phyloP scores from a whole-genome alignment of 352 stramenopile genomes.

The Aphanomyces astaci region DNA sequence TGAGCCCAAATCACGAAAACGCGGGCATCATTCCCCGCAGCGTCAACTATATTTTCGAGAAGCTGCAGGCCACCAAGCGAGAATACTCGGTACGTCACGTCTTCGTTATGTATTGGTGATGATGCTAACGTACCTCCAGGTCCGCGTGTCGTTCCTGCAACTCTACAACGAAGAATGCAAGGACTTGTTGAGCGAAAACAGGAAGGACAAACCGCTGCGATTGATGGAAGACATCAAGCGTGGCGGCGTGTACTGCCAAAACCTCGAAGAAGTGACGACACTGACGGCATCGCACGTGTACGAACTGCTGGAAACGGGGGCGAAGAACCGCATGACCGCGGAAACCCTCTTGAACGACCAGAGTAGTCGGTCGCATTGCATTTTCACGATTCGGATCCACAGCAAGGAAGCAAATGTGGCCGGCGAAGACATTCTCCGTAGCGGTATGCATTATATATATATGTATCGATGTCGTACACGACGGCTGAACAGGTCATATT shows the following conservation, averaged over 20 bases:
- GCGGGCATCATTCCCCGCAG: conserved; percentile 93
- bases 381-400: conserved; percentile 97
- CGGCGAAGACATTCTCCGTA: conserved; percentile 82
- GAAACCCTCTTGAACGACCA: conserved; percentile 95
- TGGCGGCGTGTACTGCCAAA: conserved; percentile 83
- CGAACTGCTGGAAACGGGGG: conserved; percentile 79
- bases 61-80: conserved; percentile 81
- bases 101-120: too few species aligned
- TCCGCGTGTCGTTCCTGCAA: conserved; percentile 96
- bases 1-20: conserved; percentile 77
- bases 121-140: too few species aligned
- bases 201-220: conserved; percentile 49
- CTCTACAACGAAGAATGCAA: conserved; percentile 99
- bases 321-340: conserved; percentile 88
- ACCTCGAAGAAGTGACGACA: conserved; percentile 83
- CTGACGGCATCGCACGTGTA: conserved; percentile 76
- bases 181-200: conserved; percentile 85
- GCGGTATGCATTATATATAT: too few species aligned
- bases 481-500: too few species aligned
- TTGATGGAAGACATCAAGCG: conserved; percentile 85
- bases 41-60: conserved; percentile 92
- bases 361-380: conserved; percentile 95
- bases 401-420: conserved; percentile 88
- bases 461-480: too few species aligned
- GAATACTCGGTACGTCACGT: conserved; percentile 61